Base-by-base conservation (phyloP, 2,329 filamentous ascomycete genomes). In the Penicillium olsonii region DNA sequence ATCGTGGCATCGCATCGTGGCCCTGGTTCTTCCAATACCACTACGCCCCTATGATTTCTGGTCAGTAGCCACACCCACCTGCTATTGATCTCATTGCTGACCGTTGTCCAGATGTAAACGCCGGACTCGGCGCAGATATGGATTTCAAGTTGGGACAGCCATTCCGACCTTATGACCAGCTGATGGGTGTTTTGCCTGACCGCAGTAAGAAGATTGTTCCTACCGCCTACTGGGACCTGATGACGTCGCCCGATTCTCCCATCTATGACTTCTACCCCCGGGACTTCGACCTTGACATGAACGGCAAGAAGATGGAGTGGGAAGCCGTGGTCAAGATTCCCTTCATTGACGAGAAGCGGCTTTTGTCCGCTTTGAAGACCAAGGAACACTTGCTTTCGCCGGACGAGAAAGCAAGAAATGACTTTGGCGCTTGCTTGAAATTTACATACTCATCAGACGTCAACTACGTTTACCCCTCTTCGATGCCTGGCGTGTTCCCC, bases 261-360 rank as follows among this genome's bases (percentile, higher is more conserved):
- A 99, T 99, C 68, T 88, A 96, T 64, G 94, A 99, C 68, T 99
- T 99, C 69, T 99, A 99, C 64, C 94, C 94, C 2, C 84, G 92
- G 61, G 94, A 99, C 63, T 99, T 99, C 64, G 90, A 95, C 58
- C 79, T 99, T 34, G 95, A 99, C 68, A 97, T 99, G 94, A 97
- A 99, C 62, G 95, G 94, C 52, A 99, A 99, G 78, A 99, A 96
- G 76, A 95, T 96, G 88, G 95, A 99, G 56, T 99, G 94, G 94
- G 94, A 99, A 68, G 94, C 94, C 22, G 92, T 99, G 31, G 91
- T 99, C 57, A 99, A 97, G 72, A 99, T 99, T 65, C 94, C 94
- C 0, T 99, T 99, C 72, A 99, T 99, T 56, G 90, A 99, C 50
- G 92, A 99, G 69, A 84, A 87, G 62, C 84, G 94, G 20, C 77